Base-by-base conservation (phyloP, 768 basidiomycete species). In the Hydnomerulius pinastri region DNA sequence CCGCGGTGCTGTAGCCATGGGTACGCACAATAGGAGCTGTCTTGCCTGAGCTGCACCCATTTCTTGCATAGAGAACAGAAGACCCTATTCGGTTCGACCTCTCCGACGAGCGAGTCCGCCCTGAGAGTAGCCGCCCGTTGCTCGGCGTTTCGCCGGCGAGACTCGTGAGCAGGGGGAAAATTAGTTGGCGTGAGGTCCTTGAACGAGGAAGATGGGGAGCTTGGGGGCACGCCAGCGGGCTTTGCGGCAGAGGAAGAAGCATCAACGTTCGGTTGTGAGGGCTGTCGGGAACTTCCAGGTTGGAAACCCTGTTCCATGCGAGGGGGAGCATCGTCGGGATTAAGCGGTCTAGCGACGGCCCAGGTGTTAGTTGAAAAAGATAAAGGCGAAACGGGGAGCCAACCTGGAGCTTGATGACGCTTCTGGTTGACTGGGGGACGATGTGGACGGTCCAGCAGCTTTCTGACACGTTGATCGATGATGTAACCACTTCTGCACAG, bases 31-130 rank as follows among this genome's bases (percentile, higher is more conserved):
- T 85, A 91, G 9, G 81, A 80, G 52, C 81, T 83, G 57, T 91
- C 88, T 63, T 89, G 87, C 35, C 89, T 68, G 17, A 91, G 74
- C 66, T 90, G 89, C 1, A 91, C 87, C 89, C 89, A 91, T 67
- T 90, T 90, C 60, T 79, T 74, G 63, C 90, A 92, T 1, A 90
- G 66, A 3, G 75, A 73, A 61, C 89, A 92, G 57, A 90, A 88
- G 0, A 90, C 86, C 24, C 83, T 67, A 57, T 85, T 85, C 0
- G 86, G 83, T 59, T 90, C 87, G 28, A 91, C 89, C 48, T 81
- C 76, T 17, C 76, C 78, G 46, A 90, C 79, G 6, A 88, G 73
- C 0, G 70, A 60, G 65, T 92, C 90, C 2, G 82, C 79, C 6
- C 83, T 76, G 29, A 92, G 75, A 2, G 81, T 80, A 9, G 85